Conservation (phyloP, 495 filamentous ascomycete species). For the Penicillium lagena region DNA sequence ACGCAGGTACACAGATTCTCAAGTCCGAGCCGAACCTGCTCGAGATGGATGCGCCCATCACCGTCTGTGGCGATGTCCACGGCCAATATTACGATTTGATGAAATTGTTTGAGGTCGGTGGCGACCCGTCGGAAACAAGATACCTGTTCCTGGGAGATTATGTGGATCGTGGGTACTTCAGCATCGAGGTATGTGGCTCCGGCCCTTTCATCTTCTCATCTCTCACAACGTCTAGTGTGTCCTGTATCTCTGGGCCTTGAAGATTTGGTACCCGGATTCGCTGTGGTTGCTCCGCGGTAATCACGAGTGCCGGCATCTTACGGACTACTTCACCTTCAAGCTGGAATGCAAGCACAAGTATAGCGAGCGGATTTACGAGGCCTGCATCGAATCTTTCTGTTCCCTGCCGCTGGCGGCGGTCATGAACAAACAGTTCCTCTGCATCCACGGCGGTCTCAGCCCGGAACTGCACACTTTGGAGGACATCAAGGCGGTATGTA, state of each 20-base stretch:
- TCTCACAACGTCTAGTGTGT: constrained; percentile 56
- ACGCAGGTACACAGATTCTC: constrained; percentile 74
- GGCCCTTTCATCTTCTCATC: neutral
- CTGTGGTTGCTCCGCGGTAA: constrained; percentile 96
- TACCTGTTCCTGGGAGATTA: constrained; percentile 98
- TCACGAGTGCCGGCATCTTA: constrained; percentile 97
- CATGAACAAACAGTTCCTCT: constrained; percentile 99
- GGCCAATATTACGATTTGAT: constrained; percentile 99
- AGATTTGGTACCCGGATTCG: constrained; percentile 98
- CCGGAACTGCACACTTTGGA: constrained; percentile 94
- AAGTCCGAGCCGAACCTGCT: constrained; percentile 87
- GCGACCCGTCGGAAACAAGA: constrained; percentile 89
- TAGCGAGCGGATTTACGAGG: constrained; percentile 91
- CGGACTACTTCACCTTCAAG: constrained; percentile 99
- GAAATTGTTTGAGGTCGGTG: constrained; percentile 98
- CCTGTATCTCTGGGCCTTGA: constrained; percentile 92
- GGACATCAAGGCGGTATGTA: constrained; percentile 75
- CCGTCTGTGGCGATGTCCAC: constrained; percentile 98
- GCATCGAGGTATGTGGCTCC: constrained; percentile 66
- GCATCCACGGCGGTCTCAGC: constrained; percentile 94
- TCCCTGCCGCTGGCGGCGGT: constrained; percentile 87
- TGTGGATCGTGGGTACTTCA: constrained; percentile 96
- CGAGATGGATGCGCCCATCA: constrained; percentile 99
- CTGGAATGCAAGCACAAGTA: constrained; percentile 99
- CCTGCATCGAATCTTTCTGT: constrained; percentile 98